A percentile compares a stretch with the other conserved stretches of the same genome.
These are phyloP conservation scores for Pleurotus sapidus DNA, from an alignment of 768 basidiomycete species.

Conservation along the genomic window DNA sequence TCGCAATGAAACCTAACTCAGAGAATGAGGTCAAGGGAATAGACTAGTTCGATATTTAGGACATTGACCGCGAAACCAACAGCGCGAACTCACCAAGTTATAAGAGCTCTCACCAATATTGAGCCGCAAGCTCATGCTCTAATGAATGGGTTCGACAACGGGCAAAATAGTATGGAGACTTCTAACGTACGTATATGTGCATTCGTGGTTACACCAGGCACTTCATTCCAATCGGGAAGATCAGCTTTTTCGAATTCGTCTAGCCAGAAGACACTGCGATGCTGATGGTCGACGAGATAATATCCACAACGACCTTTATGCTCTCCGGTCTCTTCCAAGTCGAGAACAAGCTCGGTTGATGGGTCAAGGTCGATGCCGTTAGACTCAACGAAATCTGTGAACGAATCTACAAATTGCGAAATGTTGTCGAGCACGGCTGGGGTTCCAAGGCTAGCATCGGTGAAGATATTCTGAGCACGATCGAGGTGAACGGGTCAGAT, in stretches of 20 bases:
- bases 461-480: slow-evolving; percentile 14
- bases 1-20: slow-evolving; percentile 31
- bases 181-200: slow-evolving; percentile 25
- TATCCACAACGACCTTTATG: slow-evolving; percentile 32
- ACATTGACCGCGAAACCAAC: neutral
- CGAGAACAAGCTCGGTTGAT: slow-evolving; percentile 37
- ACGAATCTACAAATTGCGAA: neutral
- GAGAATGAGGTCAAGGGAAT: neutral
- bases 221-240: slow-evolving; percentile 2
- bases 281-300: slow-evolving; percentile 37
- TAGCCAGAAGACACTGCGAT: slow-evolving; percentile 41
- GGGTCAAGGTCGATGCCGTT: slow-evolving; percentile 11
- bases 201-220: slow-evolving; percentile 12
- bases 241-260: slow-evolving; percentile 25
- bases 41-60: neutral
- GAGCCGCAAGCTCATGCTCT: slow-evolving; percentile 30
- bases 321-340: slow-evolving; percentile 20
- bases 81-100: neutral
- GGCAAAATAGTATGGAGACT: neutral
- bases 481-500: too few relatives aligned
- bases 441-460: slow-evolving; percentile 23
- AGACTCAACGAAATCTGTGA: slow-evolving; percentile 15
- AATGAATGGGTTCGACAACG: neutral
- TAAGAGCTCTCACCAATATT: slow-evolving; percentile 29
- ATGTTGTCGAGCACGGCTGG: slow-evolving; percentile 2